A percentile compares a stretch with the other conserved stretches of the same genome.
phyloP scores from a whole-genome alignment of 768 basidiomycete genomes.

The Asterophora parasitica region DNA sequence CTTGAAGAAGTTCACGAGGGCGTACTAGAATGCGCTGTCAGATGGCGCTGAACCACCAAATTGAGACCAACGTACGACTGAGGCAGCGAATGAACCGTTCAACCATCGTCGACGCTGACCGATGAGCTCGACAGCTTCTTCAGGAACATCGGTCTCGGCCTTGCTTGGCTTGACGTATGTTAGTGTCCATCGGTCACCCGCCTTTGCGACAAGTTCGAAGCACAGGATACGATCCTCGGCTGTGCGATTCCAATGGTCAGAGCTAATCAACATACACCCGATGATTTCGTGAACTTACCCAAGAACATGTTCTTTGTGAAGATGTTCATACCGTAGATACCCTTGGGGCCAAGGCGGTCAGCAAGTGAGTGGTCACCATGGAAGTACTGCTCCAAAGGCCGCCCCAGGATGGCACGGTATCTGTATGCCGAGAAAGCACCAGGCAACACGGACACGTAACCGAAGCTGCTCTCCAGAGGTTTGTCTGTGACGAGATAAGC shows the following conservation, averaged over 20 bases:
- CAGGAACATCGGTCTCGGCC: slow-evolving; percentile 95
- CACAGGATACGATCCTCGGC: slow-evolving; percentile 97
- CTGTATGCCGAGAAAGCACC: slow-evolving; percentile 97
- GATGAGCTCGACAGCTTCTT: slow-evolving; percentile 87
- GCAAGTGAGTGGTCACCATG: slow-evolving; percentile 87
- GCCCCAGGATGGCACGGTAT: slow-evolving; percentile 86
- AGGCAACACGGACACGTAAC: slow-evolving; percentile 92
- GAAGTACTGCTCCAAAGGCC: slow-evolving; percentile 83
- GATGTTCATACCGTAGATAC: slow-evolving; percentile 95
- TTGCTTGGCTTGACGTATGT: slow-evolving; percentile 92
- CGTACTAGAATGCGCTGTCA: slow-evolving; percentile 50
- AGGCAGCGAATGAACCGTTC: slow-evolving; percentile 94
- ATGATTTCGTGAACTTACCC: slow-evolving; percentile 19
- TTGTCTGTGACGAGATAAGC: slow-evolving; percentile 51
- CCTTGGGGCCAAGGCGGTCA: slow-evolving; percentile 87
- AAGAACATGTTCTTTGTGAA: slow-evolving; percentile 86
- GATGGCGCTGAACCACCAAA: not conserved
- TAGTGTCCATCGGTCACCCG: slow-evolving; percentile 80
- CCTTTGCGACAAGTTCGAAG: slow-evolving; percentile 95
- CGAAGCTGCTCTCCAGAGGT: slow-evolving; percentile 92
- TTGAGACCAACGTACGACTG: slow-evolving; percentile 53
- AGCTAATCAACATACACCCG: not conserved
- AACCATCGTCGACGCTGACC: slow-evolving; percentile 95
- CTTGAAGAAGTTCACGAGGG: slow-evolving; percentile 88
- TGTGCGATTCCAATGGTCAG: slow-evolving; percentile 15